Conservation (phyloP, 139 green algal species). For the Chlamydomonas sp. region DNA sequence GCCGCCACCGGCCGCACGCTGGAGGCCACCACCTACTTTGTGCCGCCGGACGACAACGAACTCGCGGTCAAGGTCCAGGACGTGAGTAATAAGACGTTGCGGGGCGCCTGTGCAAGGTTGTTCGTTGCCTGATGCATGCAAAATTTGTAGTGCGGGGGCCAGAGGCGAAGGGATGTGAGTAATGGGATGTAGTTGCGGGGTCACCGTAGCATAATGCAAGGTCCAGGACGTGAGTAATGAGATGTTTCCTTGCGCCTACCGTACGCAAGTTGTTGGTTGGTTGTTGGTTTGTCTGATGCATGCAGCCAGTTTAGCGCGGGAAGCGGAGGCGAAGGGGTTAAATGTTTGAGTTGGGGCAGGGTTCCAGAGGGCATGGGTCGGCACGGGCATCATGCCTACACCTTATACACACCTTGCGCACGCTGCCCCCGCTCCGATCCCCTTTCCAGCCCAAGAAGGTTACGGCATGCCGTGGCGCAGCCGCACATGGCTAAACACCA, state of each 20-base stretch:
- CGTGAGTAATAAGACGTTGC: not conserved
- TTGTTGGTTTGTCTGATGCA: not conserved
- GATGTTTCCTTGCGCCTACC: not conserved
- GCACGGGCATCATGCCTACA: no score
- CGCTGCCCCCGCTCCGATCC: no score
- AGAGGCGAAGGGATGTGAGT: no score
- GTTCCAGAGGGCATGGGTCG: no score
- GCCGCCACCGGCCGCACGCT: slow-evolving; percentile 15
- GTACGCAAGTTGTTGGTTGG: not conserved
- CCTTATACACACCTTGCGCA: no score
- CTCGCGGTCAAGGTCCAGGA: not conserved
- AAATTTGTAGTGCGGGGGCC: not conserved
- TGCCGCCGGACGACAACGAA: not conserved
- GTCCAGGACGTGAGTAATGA: not conserved
- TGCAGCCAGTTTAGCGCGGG: not conserved
- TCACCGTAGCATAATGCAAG: not conserved
- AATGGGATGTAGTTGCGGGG: no score
- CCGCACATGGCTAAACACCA: no score
- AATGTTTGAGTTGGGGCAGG: no score
- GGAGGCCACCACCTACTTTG: slow-evolving; percentile 20
- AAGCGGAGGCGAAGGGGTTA: not conserved
- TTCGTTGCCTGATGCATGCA: not conserved
- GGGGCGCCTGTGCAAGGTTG: not conserved
- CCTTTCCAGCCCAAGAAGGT: no score
- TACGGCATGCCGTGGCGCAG: no score